Base-by-base conservation (phyloP, 2,329 filamentous ascomycete species). In the Berkeleyomyces basicola region DNA sequence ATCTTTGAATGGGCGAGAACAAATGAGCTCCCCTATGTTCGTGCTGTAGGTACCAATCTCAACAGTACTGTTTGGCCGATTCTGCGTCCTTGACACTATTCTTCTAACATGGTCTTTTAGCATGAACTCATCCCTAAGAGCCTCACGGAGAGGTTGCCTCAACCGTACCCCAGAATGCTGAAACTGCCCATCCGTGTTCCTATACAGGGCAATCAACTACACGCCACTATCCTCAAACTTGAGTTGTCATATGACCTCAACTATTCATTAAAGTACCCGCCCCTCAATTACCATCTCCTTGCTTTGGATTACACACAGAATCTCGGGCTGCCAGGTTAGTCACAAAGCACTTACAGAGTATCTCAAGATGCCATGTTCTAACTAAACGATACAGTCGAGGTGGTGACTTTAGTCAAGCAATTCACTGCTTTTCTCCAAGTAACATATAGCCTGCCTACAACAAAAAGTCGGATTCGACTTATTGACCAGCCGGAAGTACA, bases 401-500 rank as follows among this genome's bases (percentile, higher is more conserved):
- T 62, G 6, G 63, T 68, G 7, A 33, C 49, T 16, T 40, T 65
- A 9, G 51, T 61, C 14, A 63, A 59, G 37, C 61, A 61, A 11
- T 42, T 65, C 33, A 53, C 58, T 23, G 39, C 59, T 3, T 47
- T 59, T 40, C 59, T 65, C 7, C 36, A 40, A 10, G n/a, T 63
- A 10, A 61, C 43, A 4, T 61, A 63, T 49, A 31, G 11, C 10
- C 42, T 63, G 14, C 61, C 61, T 23, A 58, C 63, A 16, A 23
- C 47, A 9, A 65, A 63, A 55, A 14, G 14, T 37, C 62, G 66
- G 4, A 63, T 65, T 16, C 64, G 64, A 49, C 36, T 66, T 3
- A 59, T 84, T 14, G 77, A 83, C 59, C 80, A 86, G 66, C 90
- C 93, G 0, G 93, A 97, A 69, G 76, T 88, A 4, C 81, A 87